phyloP scores from a whole-genome alignment of 2,329 filamentous ascomycete genomes.

The Chrysoporthe puriensis region DNA sequence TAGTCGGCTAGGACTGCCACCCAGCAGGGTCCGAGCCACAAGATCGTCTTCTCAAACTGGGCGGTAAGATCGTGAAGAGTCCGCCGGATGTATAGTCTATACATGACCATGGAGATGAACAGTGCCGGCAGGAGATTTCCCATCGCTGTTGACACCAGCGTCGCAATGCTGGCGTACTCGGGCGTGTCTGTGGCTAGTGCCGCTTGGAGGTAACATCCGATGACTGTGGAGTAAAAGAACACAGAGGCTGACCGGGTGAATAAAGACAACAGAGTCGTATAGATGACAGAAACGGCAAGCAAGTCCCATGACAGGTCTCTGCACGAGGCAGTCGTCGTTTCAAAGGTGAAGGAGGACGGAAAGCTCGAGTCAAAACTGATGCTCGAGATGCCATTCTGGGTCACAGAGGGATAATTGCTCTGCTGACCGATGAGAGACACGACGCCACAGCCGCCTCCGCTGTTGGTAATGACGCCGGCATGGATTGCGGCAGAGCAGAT shows the following conservation, averaged over 20 bases:
- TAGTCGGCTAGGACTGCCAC: slow-evolving; percentile 75
- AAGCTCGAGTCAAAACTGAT: slow-evolving; percentile 71
- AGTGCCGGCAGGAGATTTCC: slow-evolving; percentile 69
- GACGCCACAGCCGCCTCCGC: slow-evolving; percentile 23
- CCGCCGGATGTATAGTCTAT: slow-evolving; percentile 62
- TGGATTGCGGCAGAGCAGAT: slow-evolving; percentile 28
- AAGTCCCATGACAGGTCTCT: slow-evolving; percentile 58
- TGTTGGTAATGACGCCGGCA: slow-evolving; percentile 22
- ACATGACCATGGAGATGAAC: slow-evolving; percentile 72
- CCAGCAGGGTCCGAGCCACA: slow-evolving; percentile 74
- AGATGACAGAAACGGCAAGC: slow-evolving; percentile 67
- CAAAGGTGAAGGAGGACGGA: slow-evolving; percentile 70
- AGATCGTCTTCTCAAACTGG: slow-evolving; percentile 70
- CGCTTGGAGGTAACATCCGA: slow-evolving; percentile 36
- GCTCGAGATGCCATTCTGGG: slow-evolving; percentile 61
- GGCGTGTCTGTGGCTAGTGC: slow-evolving; percentile 64
- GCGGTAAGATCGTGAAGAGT: slow-evolving; percentile 61
- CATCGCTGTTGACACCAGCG: slow-evolving; percentile 49
- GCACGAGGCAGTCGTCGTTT: slow-evolving; percentile 51
- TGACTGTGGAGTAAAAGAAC: slow-evolving; percentile 64
- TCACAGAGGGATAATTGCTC: slow-evolving; percentile 44
- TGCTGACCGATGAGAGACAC: slow-evolving; percentile 25
- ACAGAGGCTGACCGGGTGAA: slow-evolving; percentile 68
- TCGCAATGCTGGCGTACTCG: slow-evolving; percentile 67
- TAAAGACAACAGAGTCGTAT: slow-evolving; percentile 65